Conservation (phyloP, 2,329 filamentous ascomycete species). For the Alternaria tenuissima region DNA sequence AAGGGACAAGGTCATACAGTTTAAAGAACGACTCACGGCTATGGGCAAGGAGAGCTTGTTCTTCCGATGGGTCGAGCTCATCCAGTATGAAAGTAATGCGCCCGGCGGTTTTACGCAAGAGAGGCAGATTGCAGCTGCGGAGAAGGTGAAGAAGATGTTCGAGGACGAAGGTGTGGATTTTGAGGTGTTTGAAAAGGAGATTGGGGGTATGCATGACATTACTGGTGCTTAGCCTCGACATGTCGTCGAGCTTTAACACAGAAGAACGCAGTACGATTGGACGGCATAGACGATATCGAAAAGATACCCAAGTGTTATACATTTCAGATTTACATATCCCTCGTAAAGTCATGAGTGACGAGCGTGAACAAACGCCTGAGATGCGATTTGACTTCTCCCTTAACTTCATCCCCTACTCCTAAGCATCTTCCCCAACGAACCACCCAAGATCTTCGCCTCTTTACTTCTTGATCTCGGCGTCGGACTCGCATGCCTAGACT, state of each 20-base stretch:
- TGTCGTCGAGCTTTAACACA: neutral
- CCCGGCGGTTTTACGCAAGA: slow-evolving; percentile 81
- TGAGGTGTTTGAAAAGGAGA: slow-evolving; percentile 77
- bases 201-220: slow-evolving; percentile 65
- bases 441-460: slow-evolving; percentile 9
- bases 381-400: neutral
- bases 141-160: slow-evolving; percentile 79
- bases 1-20: slow-evolving; percentile 77
- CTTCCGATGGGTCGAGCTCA: slow-evolving; percentile 90
- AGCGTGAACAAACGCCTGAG: neutral
- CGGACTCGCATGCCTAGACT: slow-evolving; percentile 22
- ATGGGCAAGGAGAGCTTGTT: slow-evolving; percentile 90
- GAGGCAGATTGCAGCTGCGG: slow-evolving; percentile 74
- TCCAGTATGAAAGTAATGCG: slow-evolving; percentile 83
- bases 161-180: slow-evolving; percentile 80
- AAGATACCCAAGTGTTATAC: slow-evolving; percentile 1
- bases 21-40: slow-evolving; percentile 76
- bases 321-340: neutral
- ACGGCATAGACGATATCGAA: neutral
- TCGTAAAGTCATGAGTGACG: neutral
- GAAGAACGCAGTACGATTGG: neutral
- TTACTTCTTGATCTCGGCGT: slow-evolving; percentile 17
- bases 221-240: neutral
- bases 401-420: slow-evolving; percentile 18
- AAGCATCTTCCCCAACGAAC: slow-evolving; percentile 22